These are phyloP conservation scores for Mayamaea pseudoterrestris DNA, from an alignment of 108 stramenopile genomes.

Conservation along the genomic window DNA sequence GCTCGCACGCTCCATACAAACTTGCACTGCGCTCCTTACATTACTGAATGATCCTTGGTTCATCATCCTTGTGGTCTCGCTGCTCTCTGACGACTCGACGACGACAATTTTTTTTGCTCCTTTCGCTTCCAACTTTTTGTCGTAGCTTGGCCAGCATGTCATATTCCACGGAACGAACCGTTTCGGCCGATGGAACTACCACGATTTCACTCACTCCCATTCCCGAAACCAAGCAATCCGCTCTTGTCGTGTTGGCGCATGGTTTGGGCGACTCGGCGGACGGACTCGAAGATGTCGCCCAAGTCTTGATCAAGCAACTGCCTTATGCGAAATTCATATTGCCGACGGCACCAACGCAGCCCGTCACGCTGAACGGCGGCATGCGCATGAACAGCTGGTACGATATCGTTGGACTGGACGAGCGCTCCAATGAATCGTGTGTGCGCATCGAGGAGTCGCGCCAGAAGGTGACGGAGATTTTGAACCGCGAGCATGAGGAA, in stretches of 20 bases:
- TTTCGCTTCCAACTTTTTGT: constrained; percentile 1
- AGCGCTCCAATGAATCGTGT: constrained; percentile 79
- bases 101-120: no score
- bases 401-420: constrained; percentile 80
- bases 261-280: constrained; percentile 88
- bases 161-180: background rate
- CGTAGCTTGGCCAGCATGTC: background rate
- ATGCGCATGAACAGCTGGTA: constrained; percentile 89
- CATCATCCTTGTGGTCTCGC: no score
- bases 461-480: constrained; percentile 25
- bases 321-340: constrained; percentile 82
- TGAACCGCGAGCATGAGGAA: constrained; percentile 51
- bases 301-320: constrained; percentile 20
- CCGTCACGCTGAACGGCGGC: constrained; percentile 88
- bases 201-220: constrained; percentile 58
- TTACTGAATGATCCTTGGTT: no score
- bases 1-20: no score
- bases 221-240: constrained; percentile 58
- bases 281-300: constrained; percentile 66
- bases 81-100: no score
- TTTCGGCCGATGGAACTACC: constrained; percentile 21
- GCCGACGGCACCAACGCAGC: constrained; percentile 84
- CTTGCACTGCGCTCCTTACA: no score
- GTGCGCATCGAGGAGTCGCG: constrained; percentile 65
- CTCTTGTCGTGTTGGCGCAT: constrained; percentile 77